Percentiles rank a stretch among this genome's conserved stretches.
These are phyloP conservation scores for Warburgia ugandensis DNA, from an alignment of 164 flowering plant genomes.

Conservation along the genomic window DNA sequence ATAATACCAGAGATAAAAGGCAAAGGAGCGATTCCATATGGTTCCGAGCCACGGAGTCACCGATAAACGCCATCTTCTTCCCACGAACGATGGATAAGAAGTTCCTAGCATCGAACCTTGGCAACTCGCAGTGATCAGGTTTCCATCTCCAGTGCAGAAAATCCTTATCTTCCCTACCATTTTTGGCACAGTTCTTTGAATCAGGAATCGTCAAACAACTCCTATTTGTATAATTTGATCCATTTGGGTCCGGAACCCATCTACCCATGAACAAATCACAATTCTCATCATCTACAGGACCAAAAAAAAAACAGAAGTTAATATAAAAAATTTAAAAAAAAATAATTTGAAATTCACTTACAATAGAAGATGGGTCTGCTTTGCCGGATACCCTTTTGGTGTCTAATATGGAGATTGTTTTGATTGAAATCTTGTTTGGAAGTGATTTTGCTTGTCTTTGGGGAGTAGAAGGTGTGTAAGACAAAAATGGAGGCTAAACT, in stretches of 20 bases:
- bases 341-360: too few species aligned
- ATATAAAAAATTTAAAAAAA: too few species aligned
- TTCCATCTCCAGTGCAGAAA: slow-evolving; percentile 44
- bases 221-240: slow-evolving; percentile 21
- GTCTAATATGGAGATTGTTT: too few species aligned
- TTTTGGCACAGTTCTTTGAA: slow-evolving; percentile 27
- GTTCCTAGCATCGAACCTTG: slow-evolving; percentile 20
- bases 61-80: slow-evolving; percentile 33
- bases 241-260: slow-evolving; percentile 27
- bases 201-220: slow-evolving; percentile 27
- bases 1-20: slow-evolving; percentile 27
- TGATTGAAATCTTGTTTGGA: too few species aligned
- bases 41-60: slow-evolving; percentile 40
- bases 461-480: too few species aligned
- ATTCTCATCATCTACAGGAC: background rate
- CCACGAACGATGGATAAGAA: slow-evolving; percentile 24
- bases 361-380: too few species aligned
- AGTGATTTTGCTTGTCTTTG: too few species aligned
- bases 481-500: too few species aligned
- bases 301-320: too few species aligned
- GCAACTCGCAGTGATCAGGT: slow-evolving; percentile 31
- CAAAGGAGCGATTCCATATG: slow-evolving; percentile 45
- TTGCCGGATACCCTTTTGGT: too few species aligned
- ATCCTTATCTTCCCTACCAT: slow-evolving; percentile 30
- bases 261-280: slow-evolving; percentile 37